Percentiles rank a stretch among this genome's conserved stretches.
phyloP scores from a whole-genome alignment of 257 asterid species.

The Nicotiana otophora region DNA sequence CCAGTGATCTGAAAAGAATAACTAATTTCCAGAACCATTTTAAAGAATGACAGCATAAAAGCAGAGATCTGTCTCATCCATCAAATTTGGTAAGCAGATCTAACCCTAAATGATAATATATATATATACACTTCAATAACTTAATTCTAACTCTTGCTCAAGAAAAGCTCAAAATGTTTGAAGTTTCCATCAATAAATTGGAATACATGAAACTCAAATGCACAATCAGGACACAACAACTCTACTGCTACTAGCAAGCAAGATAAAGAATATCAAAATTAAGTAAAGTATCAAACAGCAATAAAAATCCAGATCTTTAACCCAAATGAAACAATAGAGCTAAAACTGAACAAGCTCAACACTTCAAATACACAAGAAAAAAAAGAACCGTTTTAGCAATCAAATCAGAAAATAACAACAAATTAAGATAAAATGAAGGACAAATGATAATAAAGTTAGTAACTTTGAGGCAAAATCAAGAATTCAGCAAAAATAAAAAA shows the following conservation, averaged over 20 bases:
- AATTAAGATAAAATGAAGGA: background rate
- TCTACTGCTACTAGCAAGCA: background rate
- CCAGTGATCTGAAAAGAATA: too few relatives aligned
- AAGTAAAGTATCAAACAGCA: background rate
- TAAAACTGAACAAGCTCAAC: background rate
- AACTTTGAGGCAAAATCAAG: conserved; percentile 15
- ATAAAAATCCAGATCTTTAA: conserved; percentile 38
- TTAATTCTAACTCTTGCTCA: background rate
- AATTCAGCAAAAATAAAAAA: background rate
- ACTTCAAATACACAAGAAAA: background rate
- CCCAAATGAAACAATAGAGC: background rate
- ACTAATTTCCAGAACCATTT: too few relatives aligned
- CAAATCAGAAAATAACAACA: background rate
- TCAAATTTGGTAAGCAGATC: background rate
- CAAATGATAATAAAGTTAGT: background rate
- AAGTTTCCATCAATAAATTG: background rate
- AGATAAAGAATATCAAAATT: background rate
- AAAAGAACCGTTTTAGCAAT: background rate
- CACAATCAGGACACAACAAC: background rate
- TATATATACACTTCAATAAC: background rate
- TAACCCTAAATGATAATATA: background rate
- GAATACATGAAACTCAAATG: background rate
- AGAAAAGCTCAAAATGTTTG: background rate
- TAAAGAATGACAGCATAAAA: too few relatives aligned
- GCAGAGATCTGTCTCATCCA: background rate